Conservation (phyloP, 305 asterid genomes). For the Fraxinus sp. region DNA sequence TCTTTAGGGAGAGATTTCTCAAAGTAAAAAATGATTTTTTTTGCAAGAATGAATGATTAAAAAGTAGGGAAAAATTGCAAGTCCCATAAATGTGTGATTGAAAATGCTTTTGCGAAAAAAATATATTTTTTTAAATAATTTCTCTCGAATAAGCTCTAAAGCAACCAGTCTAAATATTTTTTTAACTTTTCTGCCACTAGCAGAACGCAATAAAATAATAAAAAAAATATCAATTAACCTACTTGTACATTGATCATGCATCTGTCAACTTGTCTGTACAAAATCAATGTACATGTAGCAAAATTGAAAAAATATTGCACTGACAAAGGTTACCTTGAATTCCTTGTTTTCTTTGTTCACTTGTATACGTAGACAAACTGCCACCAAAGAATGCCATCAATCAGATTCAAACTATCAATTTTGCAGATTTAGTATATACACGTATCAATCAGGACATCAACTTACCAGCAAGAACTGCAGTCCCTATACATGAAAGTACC, state of each 20-base stretch:
- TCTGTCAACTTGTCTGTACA: too few relatives aligned
- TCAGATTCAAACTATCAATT: slow-evolving; percentile 5
- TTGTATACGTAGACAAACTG: slow-evolving; percentile 86
- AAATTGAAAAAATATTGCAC: not conserved
- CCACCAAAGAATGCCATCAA: slow-evolving; percentile 21
- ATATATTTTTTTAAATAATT: too few relatives aligned
- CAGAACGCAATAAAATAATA: not conserved
- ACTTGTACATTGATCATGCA: too few relatives aligned
- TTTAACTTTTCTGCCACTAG: not conserved
- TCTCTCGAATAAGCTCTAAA: not conserved
- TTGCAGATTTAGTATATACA: not conserved
- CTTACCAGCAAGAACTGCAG: slow-evolving; percentile 87
- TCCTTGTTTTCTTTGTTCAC: slow-evolving; percentile 87
- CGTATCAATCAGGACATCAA: slow-evolving; percentile 9
- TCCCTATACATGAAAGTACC: slow-evolving; percentile 80
- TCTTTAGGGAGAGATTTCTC: not conserved
- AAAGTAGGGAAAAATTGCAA: too few relatives aligned
- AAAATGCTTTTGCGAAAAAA: not conserved
- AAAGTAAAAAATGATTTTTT: too few relatives aligned
- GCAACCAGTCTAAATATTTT: not conserved
- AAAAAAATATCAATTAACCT: not conserved
- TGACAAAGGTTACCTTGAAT: slow-evolving; percentile 54
- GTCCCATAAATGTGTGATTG: not conserved
- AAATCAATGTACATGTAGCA: too few relatives aligned
- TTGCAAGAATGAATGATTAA: not conserved